Conservation (phyloP, 1,284 basidiomycete species). For the Ustilago shanxiensis region DNA sequence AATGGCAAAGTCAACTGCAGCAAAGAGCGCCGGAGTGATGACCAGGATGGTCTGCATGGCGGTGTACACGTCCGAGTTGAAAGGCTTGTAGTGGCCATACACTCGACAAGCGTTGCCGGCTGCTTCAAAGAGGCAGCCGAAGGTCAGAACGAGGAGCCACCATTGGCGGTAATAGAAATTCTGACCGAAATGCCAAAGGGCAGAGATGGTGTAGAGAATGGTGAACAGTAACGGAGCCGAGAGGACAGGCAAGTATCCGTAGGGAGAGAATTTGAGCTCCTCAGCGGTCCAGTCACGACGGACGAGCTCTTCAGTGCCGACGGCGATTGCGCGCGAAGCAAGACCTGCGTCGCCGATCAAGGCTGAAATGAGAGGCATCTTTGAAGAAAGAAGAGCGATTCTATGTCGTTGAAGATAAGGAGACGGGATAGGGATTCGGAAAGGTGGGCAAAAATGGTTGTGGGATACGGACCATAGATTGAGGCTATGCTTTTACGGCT, state of each 20-base stretch:
- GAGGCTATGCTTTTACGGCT: too few species aligned
- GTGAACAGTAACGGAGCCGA: constrained; percentile 31
- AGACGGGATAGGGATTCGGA: too few species aligned
- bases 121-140: constrained; percentile 37
- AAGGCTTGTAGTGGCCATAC: constrained; percentile 35
- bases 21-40: constrained; percentile 55
- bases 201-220: constrained; percentile 17
- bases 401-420: too few species aligned
- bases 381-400: too few species aligned
- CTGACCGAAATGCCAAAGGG: constrained; percentile 17
- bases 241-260: constrained; percentile 33
- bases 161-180: constrained; percentile 26
- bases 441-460: too few species aligned
- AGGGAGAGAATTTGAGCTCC: too few species aligned
- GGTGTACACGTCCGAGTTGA: constrained; percentile 37
- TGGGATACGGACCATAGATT: too few species aligned
- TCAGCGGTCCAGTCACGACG: too few species aligned
- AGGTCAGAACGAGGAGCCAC: constrained; percentile 35
- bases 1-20: constrained; percentile 49
- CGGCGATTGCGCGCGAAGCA: too few species aligned
- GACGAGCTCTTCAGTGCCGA: too few species aligned
- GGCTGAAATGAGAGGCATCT: too few species aligned
- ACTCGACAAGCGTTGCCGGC: constrained; percentile 37
- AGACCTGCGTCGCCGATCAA: too few species aligned
- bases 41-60: constrained; percentile 53